These are phyloP conservation scores for Apiospora sp. DNA, from an alignment of 2,329 filamentous ascomycete genomes.

Conservation along the genomic window DNA sequence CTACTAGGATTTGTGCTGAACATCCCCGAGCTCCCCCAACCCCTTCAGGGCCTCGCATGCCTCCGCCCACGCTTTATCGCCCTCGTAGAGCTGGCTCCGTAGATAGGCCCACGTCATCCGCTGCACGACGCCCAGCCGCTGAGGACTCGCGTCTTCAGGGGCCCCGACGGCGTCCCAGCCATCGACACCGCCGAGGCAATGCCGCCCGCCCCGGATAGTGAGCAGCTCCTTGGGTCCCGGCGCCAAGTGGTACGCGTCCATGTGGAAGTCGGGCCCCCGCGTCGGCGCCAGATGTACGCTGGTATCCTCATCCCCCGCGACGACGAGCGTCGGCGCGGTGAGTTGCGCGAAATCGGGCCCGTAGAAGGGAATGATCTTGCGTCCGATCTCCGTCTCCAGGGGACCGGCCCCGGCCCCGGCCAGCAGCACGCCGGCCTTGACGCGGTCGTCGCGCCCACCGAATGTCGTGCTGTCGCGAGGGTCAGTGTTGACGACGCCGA, in stretches of 20 bases:
- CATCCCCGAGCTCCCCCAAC: slow-evolving; percentile 36
- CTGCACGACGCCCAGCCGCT: slow-evolving; percentile 45
- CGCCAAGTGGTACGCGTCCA: slow-evolving; percentile 44
- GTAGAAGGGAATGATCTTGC: slow-evolving; percentile 43
- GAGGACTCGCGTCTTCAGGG: slow-evolving; percentile 43
- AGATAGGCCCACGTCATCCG: slow-evolving; percentile 50
- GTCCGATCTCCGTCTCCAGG: slow-evolving; percentile 40
- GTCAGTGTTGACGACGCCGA: slow-evolving; percentile 47
- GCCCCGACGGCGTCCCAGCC: slow-evolving; percentile 48
- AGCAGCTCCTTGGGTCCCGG: slow-evolving; percentile 47
- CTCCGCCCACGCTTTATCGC: slow-evolving; percentile 42
- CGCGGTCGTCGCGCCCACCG: slow-evolving; percentile 40
- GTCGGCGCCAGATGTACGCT: slow-evolving; percentile 40
- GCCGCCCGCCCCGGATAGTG: slow-evolving; percentile 42
- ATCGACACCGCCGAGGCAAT: slow-evolving; percentile 49
- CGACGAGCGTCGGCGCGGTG: slow-evolving; percentile 45
- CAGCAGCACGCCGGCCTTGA: slow-evolving; percentile 48
- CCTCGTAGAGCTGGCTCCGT: slow-evolving; percentile 46
- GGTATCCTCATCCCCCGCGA: slow-evolving; percentile 49
- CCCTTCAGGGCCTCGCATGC: slow-evolving; percentile 39
- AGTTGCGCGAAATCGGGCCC: slow-evolving; percentile 45
- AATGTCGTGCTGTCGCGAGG: slow-evolving; percentile 33
- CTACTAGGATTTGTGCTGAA: slow-evolving; percentile 40
- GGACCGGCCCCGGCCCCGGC: slow-evolving; percentile 41
- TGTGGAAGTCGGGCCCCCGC: slow-evolving; percentile 49